phyloP scores from a whole-genome alignment of 2,329 filamentous ascomycete species.

The Daldinia sp. region DNA sequence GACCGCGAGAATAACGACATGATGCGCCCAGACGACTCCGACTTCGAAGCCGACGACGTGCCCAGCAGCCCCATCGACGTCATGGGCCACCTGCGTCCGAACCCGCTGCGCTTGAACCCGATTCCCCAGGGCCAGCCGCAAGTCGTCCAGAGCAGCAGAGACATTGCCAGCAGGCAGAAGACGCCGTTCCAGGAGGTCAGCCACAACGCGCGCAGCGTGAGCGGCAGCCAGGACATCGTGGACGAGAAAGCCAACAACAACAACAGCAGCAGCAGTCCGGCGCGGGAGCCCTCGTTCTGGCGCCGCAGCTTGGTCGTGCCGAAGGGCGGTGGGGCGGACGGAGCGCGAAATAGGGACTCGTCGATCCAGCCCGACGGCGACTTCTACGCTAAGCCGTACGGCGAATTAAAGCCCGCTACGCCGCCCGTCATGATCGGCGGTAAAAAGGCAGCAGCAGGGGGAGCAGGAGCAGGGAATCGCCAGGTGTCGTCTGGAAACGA shows the following conservation, averaged over 20 bases:
- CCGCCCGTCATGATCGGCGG: conserved; percentile 66
- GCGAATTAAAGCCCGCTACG: conserved; percentile 65
- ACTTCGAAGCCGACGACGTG: conserved; percentile 54
- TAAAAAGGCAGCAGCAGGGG: conserved; percentile 45
- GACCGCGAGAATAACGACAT: conserved; percentile 44
- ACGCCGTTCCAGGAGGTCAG: conserved; percentile 58
- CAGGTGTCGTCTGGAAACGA: conserved; percentile 73
- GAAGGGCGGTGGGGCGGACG: conserved; percentile 17
- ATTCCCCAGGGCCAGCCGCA: conserved; percentile 10
- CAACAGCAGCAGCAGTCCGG: conserved; percentile 14
- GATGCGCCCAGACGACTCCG: conserved; percentile 48
- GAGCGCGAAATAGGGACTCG: conserved; percentile 52
- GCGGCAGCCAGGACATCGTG: conserved; percentile 60
- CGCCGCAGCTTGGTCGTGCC: conserved; percentile 30
- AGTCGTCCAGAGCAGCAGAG: not conserved
- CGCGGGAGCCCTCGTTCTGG: conserved; percentile 46
- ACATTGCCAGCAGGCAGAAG: conserved; percentile 41
- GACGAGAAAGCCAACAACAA: conserved; percentile 49
- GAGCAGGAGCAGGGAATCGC: conserved; percentile 51
- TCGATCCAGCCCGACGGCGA: conserved; percentile 63
- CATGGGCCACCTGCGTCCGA: conserved; percentile 56
- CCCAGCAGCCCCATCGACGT: conserved; percentile 45
- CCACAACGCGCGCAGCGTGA: conserved; percentile 59
- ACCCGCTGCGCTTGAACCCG: conserved; percentile 68
- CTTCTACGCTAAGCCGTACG: conserved; percentile 70